A percentile compares a stretch with the other conserved stretches of the same genome.
phyloP scores from a whole-genome alignment of 2,329 filamentous ascomycete species.

The Tolypocladium guangdongense region DNA sequence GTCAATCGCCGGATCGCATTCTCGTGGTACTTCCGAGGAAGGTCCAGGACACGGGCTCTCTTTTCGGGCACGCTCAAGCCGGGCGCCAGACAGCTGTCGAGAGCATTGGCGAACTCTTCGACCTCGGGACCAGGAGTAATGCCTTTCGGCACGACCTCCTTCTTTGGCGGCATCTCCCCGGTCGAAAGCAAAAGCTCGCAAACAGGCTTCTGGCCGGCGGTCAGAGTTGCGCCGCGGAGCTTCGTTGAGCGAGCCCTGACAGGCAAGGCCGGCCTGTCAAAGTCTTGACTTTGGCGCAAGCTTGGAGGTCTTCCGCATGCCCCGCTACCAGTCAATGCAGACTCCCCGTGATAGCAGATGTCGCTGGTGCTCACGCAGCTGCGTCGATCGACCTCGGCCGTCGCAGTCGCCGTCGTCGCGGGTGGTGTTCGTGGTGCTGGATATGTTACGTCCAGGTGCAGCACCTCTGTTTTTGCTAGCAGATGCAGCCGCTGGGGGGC shows the following conservation, averaged over 20 bases:
- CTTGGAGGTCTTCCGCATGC: not conserved
- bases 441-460: not conserved
- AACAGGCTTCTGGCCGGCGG: not conserved
- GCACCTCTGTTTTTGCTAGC: conserved; percentile 7
- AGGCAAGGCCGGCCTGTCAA: not conserved
- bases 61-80: conserved; percentile 39
- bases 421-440: not conserved
- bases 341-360: no score
- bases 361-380: not conserved
- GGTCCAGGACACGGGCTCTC: conserved; percentile 54
- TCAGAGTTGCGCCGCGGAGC: not conserved
- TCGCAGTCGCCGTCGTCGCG: not conserved
- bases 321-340: not conserved
- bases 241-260: not conserved
- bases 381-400: not conserved
- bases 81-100: conserved; percentile 61
- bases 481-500: no score
- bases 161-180: conserved; percentile 15
- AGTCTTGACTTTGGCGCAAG: not conserved
- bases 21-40: conserved; percentile 47
- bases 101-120: conserved; percentile 71
- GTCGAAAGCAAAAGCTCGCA: not conserved
- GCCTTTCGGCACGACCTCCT: conserved; percentile 4
- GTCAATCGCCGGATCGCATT: conserved; percentile 31
- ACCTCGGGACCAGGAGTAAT: conserved; percentile 69